Evolutionary conservation across 2,329 filamentous ascomycete species (phyloP).

Genomic region (Penicillium concentricum): DNA sequence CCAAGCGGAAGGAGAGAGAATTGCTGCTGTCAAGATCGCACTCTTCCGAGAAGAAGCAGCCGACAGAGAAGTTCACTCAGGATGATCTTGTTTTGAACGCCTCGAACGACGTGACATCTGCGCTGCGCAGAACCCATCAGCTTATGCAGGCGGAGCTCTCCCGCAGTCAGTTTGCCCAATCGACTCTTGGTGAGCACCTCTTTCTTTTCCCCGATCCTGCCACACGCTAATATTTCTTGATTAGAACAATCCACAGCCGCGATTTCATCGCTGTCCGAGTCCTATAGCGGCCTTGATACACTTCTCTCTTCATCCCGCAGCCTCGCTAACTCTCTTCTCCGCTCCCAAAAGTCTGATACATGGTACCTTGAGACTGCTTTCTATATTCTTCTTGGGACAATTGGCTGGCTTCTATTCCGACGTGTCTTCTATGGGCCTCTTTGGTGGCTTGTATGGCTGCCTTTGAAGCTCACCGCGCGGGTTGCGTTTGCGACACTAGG

Average conservation of each 20-base stretch:
- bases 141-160: slow-evolving; percentile 82
- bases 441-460: slow-evolving; percentile 86
- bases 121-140: slow-evolving; percentile 80
- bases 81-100: slow-evolving; percentile 73
- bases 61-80: slow-evolving; percentile 58
- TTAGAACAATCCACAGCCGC: slow-evolving; percentile 74
- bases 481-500: slow-evolving; percentile 57
- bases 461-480: slow-evolving; percentile 67
- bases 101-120: slow-evolving; percentile 78
- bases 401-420: slow-evolving; percentile 82
- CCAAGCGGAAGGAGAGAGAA: slow-evolving; percentile 74
- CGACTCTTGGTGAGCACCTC: slow-evolving; percentile 62
- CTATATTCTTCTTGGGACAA: slow-evolving; percentile 74
- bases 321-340: slow-evolving; percentile 74
- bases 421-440: slow-evolving; percentile 82
- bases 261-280: slow-evolving; percentile 75
- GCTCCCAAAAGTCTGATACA: slow-evolving; percentile 91
- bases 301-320: slow-evolving; percentile 72
- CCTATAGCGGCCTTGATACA: slow-evolving; percentile 75
- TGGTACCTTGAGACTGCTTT: slow-evolving; percentile 95
- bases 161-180: slow-evolving; percentile 83
- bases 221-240: slow-evolving; percentile 7
- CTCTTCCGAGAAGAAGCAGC: slow-evolving; percentile 27
- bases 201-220: background rate
- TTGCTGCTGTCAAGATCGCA: slow-evolving; percentile 63